Percentiles rank a stretch among this genome's conserved stretches.
phyloP scores from a whole-genome alignment of 768 basidiomycete genomes.

The Pluteus cervinus region DNA sequence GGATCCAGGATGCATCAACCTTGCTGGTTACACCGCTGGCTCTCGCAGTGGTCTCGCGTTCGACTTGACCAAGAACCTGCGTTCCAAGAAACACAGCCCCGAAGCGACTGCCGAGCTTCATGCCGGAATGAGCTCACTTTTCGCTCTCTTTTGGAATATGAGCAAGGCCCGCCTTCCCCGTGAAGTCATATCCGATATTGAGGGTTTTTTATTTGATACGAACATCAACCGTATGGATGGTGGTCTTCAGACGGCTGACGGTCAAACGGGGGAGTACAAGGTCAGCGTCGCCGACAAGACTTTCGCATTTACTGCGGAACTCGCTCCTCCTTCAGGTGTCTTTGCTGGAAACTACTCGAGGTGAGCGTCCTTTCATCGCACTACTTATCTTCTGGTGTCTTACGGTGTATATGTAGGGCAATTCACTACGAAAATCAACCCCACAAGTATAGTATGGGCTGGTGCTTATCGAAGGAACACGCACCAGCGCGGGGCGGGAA shows the following conservation, averaged over 20 bases:
- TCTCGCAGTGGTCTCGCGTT: background rate
- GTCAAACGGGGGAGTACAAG: conserved; percentile 3
- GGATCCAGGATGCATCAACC: conserved; percentile 4
- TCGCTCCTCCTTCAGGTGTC: conserved; percentile 9
- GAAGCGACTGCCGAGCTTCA: background rate
- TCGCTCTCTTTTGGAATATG: conserved; percentile 7
- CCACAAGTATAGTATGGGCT: conserved; percentile 9
- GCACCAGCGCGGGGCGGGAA: conserved; percentile 8
- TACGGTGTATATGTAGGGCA: conserved; percentile 3
- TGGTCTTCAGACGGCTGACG: background rate
- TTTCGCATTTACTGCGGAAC: conserved; percentile 1
- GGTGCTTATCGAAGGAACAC: conserved; percentile 1
- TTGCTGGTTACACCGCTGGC: conserved; percentile 5
- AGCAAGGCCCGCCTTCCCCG: conserved; percentile 1
- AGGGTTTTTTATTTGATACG: conserved; percentile 1
- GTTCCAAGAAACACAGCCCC: conserved; percentile 1
- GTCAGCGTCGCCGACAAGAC: background rate
- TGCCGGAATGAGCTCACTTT: conserved; percentile 3
- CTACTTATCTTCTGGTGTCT: background rate
- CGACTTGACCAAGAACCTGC: conserved; percentile 7
- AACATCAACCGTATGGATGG: conserved; percentile 3
- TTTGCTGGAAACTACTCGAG: conserved; percentile 8
- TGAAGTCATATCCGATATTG: conserved; percentile 2
- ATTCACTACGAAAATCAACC: conserved; percentile 11
- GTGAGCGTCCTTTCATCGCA: conserved; percentile 1